phyloP scores from a whole-genome alignment of 495 filamentous ascomycete genomes.

The Neurospora terricola region DNA sequence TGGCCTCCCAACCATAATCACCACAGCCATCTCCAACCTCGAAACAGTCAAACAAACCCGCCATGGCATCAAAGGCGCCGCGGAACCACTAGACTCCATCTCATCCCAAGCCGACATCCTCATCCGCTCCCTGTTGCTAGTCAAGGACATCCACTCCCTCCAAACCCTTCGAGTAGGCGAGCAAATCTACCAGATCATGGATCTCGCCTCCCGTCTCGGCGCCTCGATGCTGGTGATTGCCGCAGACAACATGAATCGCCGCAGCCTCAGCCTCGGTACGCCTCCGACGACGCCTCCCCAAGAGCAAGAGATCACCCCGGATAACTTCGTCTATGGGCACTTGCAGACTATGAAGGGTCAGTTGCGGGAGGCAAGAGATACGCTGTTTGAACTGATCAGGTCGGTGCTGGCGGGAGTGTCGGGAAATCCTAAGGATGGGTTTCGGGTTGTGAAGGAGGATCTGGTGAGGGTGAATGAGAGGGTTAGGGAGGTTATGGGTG shows the following conservation, averaged over 20 bases:
- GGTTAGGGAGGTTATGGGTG: slow-evolving; percentile 1
- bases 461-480: background rate
- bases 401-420: slow-evolving; percentile 2
- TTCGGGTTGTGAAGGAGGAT: background rate
- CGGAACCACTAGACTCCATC: slow-evolving; percentile 7
- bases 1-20: slow-evolving; percentile 1
- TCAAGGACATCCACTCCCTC: background rate
- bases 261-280: background rate
- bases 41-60: slow-evolving; percentile 1
- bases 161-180: slow-evolving; percentile 5
- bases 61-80: slow-evolving; percentile 2
- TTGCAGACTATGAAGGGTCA: slow-evolving; percentile 4
- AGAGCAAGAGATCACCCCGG: background rate
- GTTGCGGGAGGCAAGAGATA: background rate
- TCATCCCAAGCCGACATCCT: slow-evolving; percentile 1
- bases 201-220: background rate
- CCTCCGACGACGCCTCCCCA: background rate
- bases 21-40: slow-evolving; percentile 4
- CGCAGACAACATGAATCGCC: slow-evolving; percentile 5
- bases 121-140: background rate
- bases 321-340: background rate
- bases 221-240: slow-evolving; percentile 8
- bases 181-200: background rate
- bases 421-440: slow-evolving; percentile 4
- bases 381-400: background rate